Evolutionary conservation across 768 basidiomycete genomes (phyloP).

Genomic region (Terana coerulea): DNA sequence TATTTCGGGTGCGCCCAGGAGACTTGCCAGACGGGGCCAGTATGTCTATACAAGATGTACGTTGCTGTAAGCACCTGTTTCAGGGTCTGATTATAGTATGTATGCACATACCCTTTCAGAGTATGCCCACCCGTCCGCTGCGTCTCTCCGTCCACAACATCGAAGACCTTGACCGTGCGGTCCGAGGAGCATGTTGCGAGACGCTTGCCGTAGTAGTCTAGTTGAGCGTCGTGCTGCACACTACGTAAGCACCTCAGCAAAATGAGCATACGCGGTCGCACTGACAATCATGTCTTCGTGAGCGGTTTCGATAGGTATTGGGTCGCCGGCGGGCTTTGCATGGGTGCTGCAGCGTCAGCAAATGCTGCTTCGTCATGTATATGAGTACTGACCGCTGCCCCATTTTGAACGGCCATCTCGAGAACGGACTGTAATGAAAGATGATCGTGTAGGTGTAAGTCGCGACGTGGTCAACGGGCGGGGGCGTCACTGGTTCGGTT

Average conservation of each 20-base stretch:
- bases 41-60: constrained; percentile 56
- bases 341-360: too few relatives aligned
- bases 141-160: constrained; percentile 85
- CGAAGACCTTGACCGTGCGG: constrained; percentile 92
- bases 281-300: constrained; percentile 99
- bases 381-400: not conserved
- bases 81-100: not conserved
- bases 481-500: constrained; percentile 7
- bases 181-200: constrained; percentile 97
- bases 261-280: not conserved
- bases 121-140: constrained; percentile 66
- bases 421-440: not conserved
- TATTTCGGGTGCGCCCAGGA: constrained; percentile 99
- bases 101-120: constrained; percentile 63
- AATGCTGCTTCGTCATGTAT: too few relatives aligned
- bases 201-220: constrained; percentile 97
- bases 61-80: too few relatives aligned
- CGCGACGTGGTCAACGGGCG: constrained; percentile 5
- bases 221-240: constrained; percentile 91
- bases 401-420: constrained; percentile 4
- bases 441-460: not conserved
- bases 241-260: not conserved
- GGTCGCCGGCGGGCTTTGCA: constrained; percentile 36
- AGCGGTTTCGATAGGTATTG: constrained; percentile 86
- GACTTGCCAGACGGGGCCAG: constrained; percentile 97